These are phyloP conservation scores for Neoscytalidium dimidiatum DNA, from an alignment of 2,329 filamentous ascomycete species.

Conservation along the genomic window DNA sequence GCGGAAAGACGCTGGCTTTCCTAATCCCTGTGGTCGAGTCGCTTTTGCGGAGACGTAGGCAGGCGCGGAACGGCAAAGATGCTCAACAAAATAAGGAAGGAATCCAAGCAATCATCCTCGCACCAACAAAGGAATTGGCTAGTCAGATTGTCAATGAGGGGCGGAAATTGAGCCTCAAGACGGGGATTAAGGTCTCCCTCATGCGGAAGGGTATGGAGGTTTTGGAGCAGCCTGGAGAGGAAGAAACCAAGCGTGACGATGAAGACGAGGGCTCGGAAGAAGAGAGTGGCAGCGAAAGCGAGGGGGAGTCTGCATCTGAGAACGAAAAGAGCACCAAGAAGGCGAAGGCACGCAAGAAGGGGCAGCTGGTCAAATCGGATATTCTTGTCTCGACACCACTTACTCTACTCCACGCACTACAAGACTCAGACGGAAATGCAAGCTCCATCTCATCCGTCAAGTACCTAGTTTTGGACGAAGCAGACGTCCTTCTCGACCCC, in stretches of 20 bases:
- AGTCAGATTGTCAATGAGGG: slow-evolving; percentile 66
- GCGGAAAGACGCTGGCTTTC: slow-evolving; percentile 94
- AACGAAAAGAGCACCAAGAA: slow-evolving; percentile 41
- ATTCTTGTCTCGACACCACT: slow-evolving; percentile 81
- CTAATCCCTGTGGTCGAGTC: slow-evolving; percentile 82
- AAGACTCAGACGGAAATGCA: slow-evolving; percentile 47
- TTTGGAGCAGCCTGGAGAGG: slow-evolving; percentile 31
- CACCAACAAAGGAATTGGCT: slow-evolving; percentile 53
- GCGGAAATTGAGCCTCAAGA: slow-evolving; percentile 75
- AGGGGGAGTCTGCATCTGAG: slow-evolving; percentile 33
- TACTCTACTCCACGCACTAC: slow-evolving; percentile 73
- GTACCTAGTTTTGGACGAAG: slow-evolving; percentile 85
- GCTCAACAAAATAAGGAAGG: not conserved
- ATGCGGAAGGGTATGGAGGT: slow-evolving; percentile 86
- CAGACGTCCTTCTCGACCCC: slow-evolving; percentile 88
- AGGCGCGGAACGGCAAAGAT: slow-evolving; percentile 9
- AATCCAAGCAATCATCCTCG: slow-evolving; percentile 46
- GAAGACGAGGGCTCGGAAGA: slow-evolving; percentile 36
- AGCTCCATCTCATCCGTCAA: slow-evolving; percentile 66
- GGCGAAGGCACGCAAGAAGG: slow-evolving; percentile 34
- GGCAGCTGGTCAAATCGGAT: slow-evolving; percentile 68
- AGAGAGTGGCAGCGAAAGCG: slow-evolving; percentile 41
- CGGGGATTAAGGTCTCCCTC: slow-evolving; percentile 74
- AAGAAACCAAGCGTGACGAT: slow-evolving; percentile 35
- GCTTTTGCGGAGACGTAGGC: slow-evolving; percentile 49